Evolutionary conservation across 2,329 filamentous ascomycete species (phyloP).

Genomic region (Sporothrix phasma): DNA sequence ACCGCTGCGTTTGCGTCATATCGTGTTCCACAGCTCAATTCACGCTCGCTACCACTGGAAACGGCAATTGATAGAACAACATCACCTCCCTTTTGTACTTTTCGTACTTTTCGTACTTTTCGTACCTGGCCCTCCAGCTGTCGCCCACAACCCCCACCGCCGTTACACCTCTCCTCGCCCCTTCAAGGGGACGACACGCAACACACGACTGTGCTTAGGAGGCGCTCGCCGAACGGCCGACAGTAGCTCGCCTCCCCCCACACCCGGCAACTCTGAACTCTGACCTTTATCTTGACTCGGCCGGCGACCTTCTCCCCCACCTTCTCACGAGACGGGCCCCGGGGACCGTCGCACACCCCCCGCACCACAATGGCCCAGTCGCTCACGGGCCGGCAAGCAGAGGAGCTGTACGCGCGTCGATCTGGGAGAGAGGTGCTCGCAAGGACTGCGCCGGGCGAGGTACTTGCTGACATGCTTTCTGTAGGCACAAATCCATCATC

Average conservation of each 20-base stretch:
- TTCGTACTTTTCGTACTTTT: background rate
- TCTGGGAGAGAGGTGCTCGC: background rate
- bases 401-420: slow-evolving; percentile 63
- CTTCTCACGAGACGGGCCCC: slow-evolving; percentile 4
- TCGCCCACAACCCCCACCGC: background rate
- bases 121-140: background rate
- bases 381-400: slow-evolving; percentile 55
- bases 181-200: background rate
- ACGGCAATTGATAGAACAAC: too few relatives aligned
- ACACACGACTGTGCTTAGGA: background rate
- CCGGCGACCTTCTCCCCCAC: background rate
- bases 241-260: background rate
- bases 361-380: slow-evolving; percentile 11
- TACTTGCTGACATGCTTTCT: slow-evolving; percentile 5
- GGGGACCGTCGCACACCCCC: slow-evolving; percentile 12
- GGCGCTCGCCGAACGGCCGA: background rate
- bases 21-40: slow-evolving; percentile 5
- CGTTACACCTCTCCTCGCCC: background rate
- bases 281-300: background rate
- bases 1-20: slow-evolving; percentile 11
- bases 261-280: background rate
- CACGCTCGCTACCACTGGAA: too few relatives aligned
- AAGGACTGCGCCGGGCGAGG: background rate
- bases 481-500: slow-evolving; percentile 85
- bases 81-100: too few relatives aligned